Evolutionary conservation across 768 basidiomycete species (phyloP).

Genomic region (Boletus vinaceobasis): DNA sequence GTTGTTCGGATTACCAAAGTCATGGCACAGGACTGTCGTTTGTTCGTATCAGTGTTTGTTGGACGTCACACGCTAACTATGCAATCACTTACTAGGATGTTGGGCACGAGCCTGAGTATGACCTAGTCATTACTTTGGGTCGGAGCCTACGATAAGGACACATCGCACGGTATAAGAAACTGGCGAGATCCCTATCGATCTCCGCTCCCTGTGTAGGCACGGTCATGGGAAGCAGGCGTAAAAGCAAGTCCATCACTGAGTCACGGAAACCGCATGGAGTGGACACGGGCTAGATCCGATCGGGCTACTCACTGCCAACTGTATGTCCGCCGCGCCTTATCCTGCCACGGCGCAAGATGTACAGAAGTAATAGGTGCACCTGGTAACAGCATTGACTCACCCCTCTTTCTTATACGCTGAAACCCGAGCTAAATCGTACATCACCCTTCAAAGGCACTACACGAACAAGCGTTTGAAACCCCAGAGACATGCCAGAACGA

Average conservation of each 20-base stretch:
- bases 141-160: background rate
- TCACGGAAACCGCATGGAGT: constrained; percentile 7
- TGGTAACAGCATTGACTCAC: background rate
- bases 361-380: background rate
- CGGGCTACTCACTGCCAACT: background rate
- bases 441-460: background rate
- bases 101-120: background rate
- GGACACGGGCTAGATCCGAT: constrained; percentile 8
- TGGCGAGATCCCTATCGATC: background rate
- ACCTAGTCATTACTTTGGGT: background rate
- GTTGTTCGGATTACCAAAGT: too few species aligned
- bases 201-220: background rate
- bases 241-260: background rate
- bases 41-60: too few species aligned
- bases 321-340: constrained; percentile 12
- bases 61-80: background rate
- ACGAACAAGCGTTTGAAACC: background rate
- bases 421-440: background rate
- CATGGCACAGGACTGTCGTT: background rate
- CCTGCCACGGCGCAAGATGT: constrained; percentile 9
- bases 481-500: constrained; percentile 26
- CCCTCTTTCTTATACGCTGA: background rate
- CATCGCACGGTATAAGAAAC: background rate
- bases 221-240: background rate
- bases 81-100: background rate